phyloP scores from a whole-genome alignment of 805 yeast genomes.

The Candida argentea region DNA sequence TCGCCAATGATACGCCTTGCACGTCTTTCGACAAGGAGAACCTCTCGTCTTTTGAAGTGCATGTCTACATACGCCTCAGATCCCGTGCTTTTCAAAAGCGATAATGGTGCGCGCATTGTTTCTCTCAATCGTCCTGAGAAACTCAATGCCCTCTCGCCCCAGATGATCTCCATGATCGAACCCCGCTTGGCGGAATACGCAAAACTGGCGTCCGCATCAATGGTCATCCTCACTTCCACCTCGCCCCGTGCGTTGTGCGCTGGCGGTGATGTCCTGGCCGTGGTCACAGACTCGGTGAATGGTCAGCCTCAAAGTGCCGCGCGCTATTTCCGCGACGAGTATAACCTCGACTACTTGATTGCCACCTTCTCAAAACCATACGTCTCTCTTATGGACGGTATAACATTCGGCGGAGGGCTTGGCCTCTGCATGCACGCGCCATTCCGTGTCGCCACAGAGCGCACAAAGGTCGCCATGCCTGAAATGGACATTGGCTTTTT shows the following conservation, averaged over 20 bases:
- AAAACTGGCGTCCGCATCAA: constrained; percentile 52
- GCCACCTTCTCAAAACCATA: constrained; percentile 83
- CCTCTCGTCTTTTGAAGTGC: too few relatives aligned
- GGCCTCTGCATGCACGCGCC: constrained; percentile 87
- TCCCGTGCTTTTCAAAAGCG: constrained; percentile 56
- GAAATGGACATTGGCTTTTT: constrained; percentile 94
- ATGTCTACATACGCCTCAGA: constrained; percentile 23
- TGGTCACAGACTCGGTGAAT: constrained; percentile 49
- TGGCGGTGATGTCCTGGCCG: constrained; percentile 89
- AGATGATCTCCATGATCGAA: constrained; percentile 63
- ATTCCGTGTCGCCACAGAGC: constrained; percentile 87
- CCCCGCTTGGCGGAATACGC: constrained; percentile 72
- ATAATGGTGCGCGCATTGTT: constrained; percentile 60
- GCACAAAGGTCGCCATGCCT: constrained; percentile 92
- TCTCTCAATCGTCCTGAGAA: constrained; percentile 73
- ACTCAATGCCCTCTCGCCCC: constrained; percentile 71
- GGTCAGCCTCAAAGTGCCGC: constrained; percentile 40
- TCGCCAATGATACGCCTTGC: too few relatives aligned
- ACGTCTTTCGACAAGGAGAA: too few relatives aligned
- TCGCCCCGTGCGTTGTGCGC: constrained; percentile 78
- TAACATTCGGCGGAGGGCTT: constrained; percentile 97
- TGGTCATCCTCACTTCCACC: constrained; percentile 59
- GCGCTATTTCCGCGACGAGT: constrained; percentile 69
- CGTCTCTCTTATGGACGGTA: constrained; percentile 81
- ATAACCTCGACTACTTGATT: constrained; percentile 66